A percentile compares a stretch with the other conserved stretches of the same genome.
These are phyloP conservation scores for Wallacemonas sp. DNA, from an alignment of 208 protist species.

Conservation along the genomic window DNA sequence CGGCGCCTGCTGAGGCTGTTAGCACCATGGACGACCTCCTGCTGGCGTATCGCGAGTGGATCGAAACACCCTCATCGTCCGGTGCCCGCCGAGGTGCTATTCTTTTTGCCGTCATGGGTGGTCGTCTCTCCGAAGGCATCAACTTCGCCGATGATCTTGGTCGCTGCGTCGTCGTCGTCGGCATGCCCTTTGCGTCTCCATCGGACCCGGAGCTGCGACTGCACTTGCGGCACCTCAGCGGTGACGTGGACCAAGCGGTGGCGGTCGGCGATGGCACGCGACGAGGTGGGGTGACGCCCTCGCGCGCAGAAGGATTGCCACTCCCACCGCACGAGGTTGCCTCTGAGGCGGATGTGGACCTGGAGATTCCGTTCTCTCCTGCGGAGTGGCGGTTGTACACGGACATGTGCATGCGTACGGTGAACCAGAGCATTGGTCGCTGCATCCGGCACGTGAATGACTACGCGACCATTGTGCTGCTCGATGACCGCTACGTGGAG, in stretches of 20 bases:
- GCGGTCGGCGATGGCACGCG: neutral
- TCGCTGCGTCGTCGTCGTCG: conserved; percentile 93
- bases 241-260: neutral
- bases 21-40: conserved; percentile 40
- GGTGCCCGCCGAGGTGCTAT: conserved; percentile 71
- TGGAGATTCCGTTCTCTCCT: conserved; percentile 17
- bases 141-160: conserved; percentile 97
- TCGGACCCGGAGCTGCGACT: conserved; percentile 88
- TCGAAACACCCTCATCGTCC: conserved; percentile 12
- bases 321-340: neutral
- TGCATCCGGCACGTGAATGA: conserved; percentile 93
- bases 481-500: conserved; percentile 89
- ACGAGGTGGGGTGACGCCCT: no score
- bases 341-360: neutral
- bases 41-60: conserved; percentile 54
- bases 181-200: conserved; percentile 95
- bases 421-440: conserved; percentile 96
- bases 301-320: no score
- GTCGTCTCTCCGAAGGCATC: conserved; percentile 97
- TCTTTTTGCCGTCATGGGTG: conserved; percentile 94
- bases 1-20: neutral
- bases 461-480: conserved; percentile 93
- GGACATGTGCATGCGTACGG: conserved; percentile 94
- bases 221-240: conserved; percentile 68
- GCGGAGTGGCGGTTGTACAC: conserved; percentile 82